A percentile compares a stretch with the other conserved stretches of the same genome.
Conservation (phyloP, 306 rosid genomes). For the Vigna reflexopilosa region DNA sequence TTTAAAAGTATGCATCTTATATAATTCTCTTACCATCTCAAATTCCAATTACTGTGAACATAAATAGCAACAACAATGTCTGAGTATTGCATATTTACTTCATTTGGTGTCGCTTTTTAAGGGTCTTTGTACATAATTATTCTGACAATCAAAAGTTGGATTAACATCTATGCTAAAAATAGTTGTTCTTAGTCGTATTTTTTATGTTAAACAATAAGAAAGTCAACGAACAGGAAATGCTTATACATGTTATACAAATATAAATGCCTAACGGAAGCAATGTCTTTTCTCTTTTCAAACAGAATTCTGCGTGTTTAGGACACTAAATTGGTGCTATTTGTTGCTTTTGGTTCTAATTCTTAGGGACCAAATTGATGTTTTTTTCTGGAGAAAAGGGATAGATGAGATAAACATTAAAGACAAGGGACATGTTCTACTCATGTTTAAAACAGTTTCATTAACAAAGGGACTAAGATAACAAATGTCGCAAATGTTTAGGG, state of each 20-base stretch:
- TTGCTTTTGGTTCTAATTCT: not conserved
- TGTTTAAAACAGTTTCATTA: too few relatives aligned
- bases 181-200: not conserved
- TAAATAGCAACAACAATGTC: too few relatives aligned
- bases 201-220: not conserved
- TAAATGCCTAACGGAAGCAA: not conserved
- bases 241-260: not conserved
- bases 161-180: too few relatives aligned
- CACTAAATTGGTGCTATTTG: not conserved
- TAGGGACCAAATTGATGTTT: not conserved
- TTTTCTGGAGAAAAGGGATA: not conserved
- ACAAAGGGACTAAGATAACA: not conserved
- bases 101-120: not conserved
- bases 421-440: too few relatives aligned
- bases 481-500: not conserved
- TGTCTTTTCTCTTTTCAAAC: too few relatives aligned
- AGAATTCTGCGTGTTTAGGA: not conserved
- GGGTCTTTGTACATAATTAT: not conserved
- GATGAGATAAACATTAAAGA: not conserved
- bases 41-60: too few relatives aligned
- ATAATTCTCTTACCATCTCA: not conserved
- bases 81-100: not conserved
- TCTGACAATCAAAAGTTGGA: not conserved
- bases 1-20: not conserved
- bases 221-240: not conserved